Evolutionary conservation across 257 asterid genomes (phyloP).

Genomic region (Solanum pinnatisectum): DNA sequence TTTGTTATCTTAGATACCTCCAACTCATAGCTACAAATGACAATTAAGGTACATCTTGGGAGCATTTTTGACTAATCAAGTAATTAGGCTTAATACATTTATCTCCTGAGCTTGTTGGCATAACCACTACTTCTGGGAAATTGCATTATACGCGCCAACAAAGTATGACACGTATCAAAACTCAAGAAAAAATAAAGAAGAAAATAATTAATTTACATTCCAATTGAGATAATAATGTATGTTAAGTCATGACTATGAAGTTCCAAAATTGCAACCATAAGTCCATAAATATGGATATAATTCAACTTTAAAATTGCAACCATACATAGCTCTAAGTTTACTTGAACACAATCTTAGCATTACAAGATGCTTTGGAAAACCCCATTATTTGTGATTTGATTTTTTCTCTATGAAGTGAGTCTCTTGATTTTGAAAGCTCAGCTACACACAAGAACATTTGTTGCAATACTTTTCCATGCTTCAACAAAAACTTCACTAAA

Average conservation of each 20-base stretch:
- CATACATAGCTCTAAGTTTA: neutral
- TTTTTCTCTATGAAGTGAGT: conserved; percentile 38
- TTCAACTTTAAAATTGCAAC: neutral
- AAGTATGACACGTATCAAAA: neutral
- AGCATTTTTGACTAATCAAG: neutral
- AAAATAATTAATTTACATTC: neutral
- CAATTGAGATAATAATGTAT: neutral
- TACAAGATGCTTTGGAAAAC: conserved; percentile 55
- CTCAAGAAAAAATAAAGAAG: neutral
- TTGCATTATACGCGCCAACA: neutral
- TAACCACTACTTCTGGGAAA: neutral
- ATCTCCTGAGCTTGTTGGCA: neutral
- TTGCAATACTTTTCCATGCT: conserved; percentile 54
- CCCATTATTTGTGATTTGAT: conserved; percentile 68
- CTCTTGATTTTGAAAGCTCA: conserved; percentile 33
- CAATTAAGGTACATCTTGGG: neutral
- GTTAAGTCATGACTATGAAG: neutral
- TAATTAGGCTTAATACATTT: neutral
- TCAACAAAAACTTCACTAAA: conserved; percentile 55
- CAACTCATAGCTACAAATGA: neutral
- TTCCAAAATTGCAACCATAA: neutral
- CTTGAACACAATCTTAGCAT: conserved; percentile 52
- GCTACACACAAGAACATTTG: conserved; percentile 33
- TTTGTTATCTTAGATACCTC: too few relatives aligned
- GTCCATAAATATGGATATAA: neutral